These are phyloP conservation scores for Echites panduratus DNA, from an alignment of 257 asterid genomes.

Conservation along the genomic window DNA sequence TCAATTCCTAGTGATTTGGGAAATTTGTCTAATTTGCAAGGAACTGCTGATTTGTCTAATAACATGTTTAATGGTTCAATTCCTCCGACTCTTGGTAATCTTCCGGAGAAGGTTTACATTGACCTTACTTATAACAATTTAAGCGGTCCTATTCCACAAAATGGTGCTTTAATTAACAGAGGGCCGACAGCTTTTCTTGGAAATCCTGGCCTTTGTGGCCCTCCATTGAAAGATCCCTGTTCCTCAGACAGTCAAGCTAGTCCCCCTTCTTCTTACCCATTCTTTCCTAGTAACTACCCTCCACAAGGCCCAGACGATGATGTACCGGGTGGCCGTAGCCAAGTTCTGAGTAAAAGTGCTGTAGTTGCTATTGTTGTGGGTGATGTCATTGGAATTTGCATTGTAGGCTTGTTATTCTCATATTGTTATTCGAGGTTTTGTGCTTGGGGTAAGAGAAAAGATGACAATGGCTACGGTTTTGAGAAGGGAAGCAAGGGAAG, in stretches of 20 bases:
- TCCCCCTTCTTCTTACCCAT: constrained; percentile 55
- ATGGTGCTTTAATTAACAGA: constrained; percentile 70
- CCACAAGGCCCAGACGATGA: constrained; percentile 28
- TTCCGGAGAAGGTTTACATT: constrained; percentile 82
- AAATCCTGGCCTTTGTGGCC: constrained; percentile 82
- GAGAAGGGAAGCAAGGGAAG: constrained; percentile 50
- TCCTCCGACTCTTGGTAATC: constrained; percentile 75
- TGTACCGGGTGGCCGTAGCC: constrained; percentile 21
- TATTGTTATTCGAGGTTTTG: constrained; percentile 62
- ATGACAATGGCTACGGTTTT: constrained; percentile 37
- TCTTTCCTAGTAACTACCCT: constrained; percentile 51
- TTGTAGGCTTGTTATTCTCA: constrained; percentile 63
- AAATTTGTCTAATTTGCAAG: constrained; percentile 54
- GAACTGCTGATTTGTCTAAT: constrained; percentile 72
- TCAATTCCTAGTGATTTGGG: constrained; percentile 68
- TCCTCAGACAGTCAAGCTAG: constrained; percentile 33
- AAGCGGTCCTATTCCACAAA: constrained; percentile 85
- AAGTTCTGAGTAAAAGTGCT: constrained; percentile 54
- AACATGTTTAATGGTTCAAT: constrained; percentile 63
- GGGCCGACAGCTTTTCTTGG: constrained; percentile 97
- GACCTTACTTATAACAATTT: constrained; percentile 69
- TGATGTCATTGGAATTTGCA: constrained; percentile 70
- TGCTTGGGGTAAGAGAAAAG: constrained; percentile 40
- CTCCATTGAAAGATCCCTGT: constrained; percentile 70
- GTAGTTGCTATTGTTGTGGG: constrained; percentile 56